These are phyloP conservation scores for Crassisporium funariophilum DNA, from an alignment of 768 basidiomycete genomes.

Conservation along the genomic window DNA sequence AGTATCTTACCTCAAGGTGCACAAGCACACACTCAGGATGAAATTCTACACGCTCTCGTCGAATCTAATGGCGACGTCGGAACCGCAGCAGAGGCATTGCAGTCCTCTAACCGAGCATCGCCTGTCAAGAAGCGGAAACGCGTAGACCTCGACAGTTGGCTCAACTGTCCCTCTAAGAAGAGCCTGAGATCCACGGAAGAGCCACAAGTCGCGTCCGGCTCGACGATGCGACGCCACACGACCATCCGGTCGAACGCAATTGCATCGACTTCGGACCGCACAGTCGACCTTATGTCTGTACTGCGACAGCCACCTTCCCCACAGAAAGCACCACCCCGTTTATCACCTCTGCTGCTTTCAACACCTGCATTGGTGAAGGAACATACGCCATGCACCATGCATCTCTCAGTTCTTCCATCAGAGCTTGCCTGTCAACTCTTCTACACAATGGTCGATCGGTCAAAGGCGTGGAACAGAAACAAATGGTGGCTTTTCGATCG, in stretches of 20 bases:
- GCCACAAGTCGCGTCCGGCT: no score
- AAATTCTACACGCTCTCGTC: conserved; percentile 62
- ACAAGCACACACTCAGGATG: conserved; percentile 33
- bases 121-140: conserved; percentile 49
- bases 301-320: conserved; percentile 51
- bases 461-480: conserved; percentile 66
- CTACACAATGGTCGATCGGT: conserved; percentile 66
- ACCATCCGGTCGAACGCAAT: not conserved
- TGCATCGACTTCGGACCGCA: conserved; percentile 29
- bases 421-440: conserved; percentile 78
- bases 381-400: conserved; percentile 77
- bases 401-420: conserved; percentile 66
- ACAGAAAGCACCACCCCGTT: conserved; percentile 35
- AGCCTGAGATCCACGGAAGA: not conserved
- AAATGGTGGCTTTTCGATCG: conserved; percentile 88
- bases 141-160: conserved; percentile 56
- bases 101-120: conserved; percentile 18
- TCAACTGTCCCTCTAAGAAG: conserved; percentile 35
- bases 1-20: conserved; percentile 48
- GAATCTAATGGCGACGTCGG: conserved; percentile 57
- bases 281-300: conserved; percentile 56
- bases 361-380: conserved; percentile 64
- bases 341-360: conserved; percentile 63
- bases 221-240: no score
- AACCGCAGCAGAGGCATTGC: conserved; percentile 46